Conservation (phyloP, 2,329 filamentous ascomycete genomes). For the Penicillium nordicum region DNA sequence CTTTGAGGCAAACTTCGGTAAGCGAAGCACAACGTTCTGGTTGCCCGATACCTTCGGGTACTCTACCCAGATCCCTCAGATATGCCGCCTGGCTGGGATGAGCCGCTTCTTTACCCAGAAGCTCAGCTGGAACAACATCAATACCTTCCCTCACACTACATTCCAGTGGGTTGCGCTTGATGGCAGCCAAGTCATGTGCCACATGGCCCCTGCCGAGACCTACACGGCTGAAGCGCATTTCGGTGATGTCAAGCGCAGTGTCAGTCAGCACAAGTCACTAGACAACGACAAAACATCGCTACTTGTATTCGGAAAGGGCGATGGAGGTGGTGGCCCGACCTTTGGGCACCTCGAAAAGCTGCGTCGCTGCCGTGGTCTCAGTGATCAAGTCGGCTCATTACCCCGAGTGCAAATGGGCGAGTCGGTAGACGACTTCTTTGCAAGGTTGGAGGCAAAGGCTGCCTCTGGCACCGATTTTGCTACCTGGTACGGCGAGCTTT, state of each 20-base stretch:
- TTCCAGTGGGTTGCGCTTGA: conserved; percentile 98
- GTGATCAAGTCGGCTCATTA: conserved; percentile 77
- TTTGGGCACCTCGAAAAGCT: conserved; percentile 94
- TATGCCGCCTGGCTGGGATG: conserved; percentile 94
- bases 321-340: conserved; percentile 91
- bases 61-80: conserved; percentile 87
- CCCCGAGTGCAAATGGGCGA: conserved; percentile 85
- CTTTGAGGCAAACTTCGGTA: conserved; percentile 89
- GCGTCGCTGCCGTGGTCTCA: conserved; percentile 83
- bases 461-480: conserved; percentile 66
- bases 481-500: conserved; percentile 97
- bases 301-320: conserved; percentile 92
- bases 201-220: conserved; percentile 94
- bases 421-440: conserved; percentile 93
- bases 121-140: conserved; percentile 99
- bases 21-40: conserved; percentile 90
- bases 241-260: conserved; percentile 84
- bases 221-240: conserved; percentile 95
- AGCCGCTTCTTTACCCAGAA: conserved; percentile 96
- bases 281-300: conserved; percentile 88
- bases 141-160: conserved; percentile 96
- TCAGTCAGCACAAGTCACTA: conserved; percentile 91
- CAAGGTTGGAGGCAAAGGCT: conserved; percentile 74
- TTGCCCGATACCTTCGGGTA: conserved; percentile 98
- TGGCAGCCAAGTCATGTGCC: conserved; percentile 92